These are phyloP conservation scores for Taxawa tesnikishii DNA, from an alignment of 2,329 filamentous ascomycete species.

Conservation along the genomic window DNA sequence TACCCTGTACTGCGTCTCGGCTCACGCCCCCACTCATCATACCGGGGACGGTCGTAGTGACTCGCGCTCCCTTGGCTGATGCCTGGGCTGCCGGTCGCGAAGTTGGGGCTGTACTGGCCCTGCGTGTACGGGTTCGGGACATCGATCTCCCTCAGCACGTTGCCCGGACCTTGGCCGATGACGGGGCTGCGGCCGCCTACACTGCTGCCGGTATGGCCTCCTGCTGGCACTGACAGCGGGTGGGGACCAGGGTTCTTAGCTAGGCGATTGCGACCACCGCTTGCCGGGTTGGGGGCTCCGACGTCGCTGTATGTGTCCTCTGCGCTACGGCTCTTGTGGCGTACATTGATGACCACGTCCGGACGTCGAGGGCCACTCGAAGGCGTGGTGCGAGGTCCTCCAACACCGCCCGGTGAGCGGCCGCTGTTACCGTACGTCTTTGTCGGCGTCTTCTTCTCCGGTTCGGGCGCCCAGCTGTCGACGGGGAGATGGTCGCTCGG, in stretches of 20 bases:
- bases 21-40: constrained; percentile 1
- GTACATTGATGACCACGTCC: constrained; percentile 20
- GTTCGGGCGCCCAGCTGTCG: constrained; percentile 66
- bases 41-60: background rate
- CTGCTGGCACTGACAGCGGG: background rate
- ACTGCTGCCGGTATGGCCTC: no score
- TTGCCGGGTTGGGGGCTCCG: constrained; percentile 19
- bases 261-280: constrained; percentile 44
- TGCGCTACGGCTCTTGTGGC: constrained; percentile 14
- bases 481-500: constrained; percentile 71
- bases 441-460: constrained; percentile 43
- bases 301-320: background rate
- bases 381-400: constrained; percentile 2
- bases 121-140: constrained; percentile 38
- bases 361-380: constrained; percentile 9
- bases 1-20: constrained; percentile 1
- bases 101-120: constrained; percentile 32
- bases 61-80: background rate
- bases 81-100: constrained; percentile 24
- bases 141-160: constrained; percentile 8
- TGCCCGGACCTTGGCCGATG: background rate
- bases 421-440: constrained; percentile 23
- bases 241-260: constrained; percentile 44
- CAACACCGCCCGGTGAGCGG: constrained; percentile 15
- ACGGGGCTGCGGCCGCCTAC: constrained; percentile 8